Percentiles rank a stretch among this genome's conserved stretches.
Evolutionary conservation across 345 rosid species (phyloP).

Genomic region (thale cress (Arabidopsis thaliana)): TAIR10.1 NC_003070.9:5889001-5889500

Average conservation of each 20-base stretch:
- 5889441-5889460: constrained; percentile 16
- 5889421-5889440: constrained; percentile 21
- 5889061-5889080: constrained; percentile 15
- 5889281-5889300: constrained; percentile 78
- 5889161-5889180: constrained; percentile 92
- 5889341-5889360: constrained; percentile 94
- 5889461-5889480: constrained; percentile 21
- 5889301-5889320: constrained; percentile 82
- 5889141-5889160: constrained; percentile 92
- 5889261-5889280: constrained; percentile 89
- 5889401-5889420: constrained; percentile 66
- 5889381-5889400: constrained; percentile 97
- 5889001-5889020: constrained; percentile 91
- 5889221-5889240: constrained; percentile 93
- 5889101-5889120: constrained; percentile 34
- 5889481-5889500: constrained; percentile 19
- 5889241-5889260: constrained; percentile 85
- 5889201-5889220: constrained; percentile 92
- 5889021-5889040: constrained; percentile 73
- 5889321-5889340: constrained; percentile 91
- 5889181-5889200: constrained; percentile 85
- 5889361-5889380: constrained; percentile 89
- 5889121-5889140: constrained; percentile 85
- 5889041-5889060: constrained; percentile 9
- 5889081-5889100: neutral